A percentile compares a stretch with the other conserved stretches of the same genome.
These are phyloP conservation scores for Antrodiella citrinella DNA, from an alignment of 768 basidiomycete genomes.

Conservation along the genomic window DNA sequence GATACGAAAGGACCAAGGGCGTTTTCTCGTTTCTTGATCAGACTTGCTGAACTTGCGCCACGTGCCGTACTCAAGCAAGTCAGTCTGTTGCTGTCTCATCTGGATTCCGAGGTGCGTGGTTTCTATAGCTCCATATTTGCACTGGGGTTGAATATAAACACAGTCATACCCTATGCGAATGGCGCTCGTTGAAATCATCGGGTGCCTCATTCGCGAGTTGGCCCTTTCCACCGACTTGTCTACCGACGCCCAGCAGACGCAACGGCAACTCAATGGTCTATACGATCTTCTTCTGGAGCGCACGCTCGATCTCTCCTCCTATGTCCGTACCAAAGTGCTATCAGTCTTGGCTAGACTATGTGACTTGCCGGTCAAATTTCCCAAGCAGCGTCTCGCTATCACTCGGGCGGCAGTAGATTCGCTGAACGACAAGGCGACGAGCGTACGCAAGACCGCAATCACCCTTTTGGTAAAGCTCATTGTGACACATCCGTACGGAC, in stretches of 20 bases:
- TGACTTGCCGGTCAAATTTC: constrained; percentile 72
- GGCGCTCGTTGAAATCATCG: constrained; percentile 87
- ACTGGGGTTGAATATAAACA: too few relatives aligned
- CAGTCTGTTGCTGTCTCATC: constrained; percentile 69
- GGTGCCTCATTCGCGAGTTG: constrained; percentile 76
- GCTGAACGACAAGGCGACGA: constrained; percentile 84
- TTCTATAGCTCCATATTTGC: neutral
- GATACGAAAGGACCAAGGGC: constrained; percentile 84
- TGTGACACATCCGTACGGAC: constrained; percentile 81
- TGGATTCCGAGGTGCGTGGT: constrained; percentile 78
- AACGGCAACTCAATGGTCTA: constrained; percentile 72
- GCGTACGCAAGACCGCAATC: constrained; percentile 80
- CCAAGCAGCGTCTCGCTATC: constrained; percentile 73
- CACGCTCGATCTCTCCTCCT: constrained; percentile 81
- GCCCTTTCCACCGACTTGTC: constrained; percentile 43
- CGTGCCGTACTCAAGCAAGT: constrained; percentile 84
- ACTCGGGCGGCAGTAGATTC: constrained; percentile 71
- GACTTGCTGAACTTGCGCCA: constrained; percentile 73
- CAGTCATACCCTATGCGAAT: constrained; percentile 96
- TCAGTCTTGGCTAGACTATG: constrained; percentile 68
- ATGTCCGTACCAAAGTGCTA: constrained; percentile 87
- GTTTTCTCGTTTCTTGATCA: constrained; percentile 78
- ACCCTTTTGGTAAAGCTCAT: constrained; percentile 68
- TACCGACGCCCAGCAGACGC: constrained; percentile 35
- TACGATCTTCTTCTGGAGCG: constrained; percentile 83